These are phyloP conservation scores for Tylopilus sp. DNA, from an alignment of 1,284 basidiomycete species.

Conservation along the genomic window DNA sequence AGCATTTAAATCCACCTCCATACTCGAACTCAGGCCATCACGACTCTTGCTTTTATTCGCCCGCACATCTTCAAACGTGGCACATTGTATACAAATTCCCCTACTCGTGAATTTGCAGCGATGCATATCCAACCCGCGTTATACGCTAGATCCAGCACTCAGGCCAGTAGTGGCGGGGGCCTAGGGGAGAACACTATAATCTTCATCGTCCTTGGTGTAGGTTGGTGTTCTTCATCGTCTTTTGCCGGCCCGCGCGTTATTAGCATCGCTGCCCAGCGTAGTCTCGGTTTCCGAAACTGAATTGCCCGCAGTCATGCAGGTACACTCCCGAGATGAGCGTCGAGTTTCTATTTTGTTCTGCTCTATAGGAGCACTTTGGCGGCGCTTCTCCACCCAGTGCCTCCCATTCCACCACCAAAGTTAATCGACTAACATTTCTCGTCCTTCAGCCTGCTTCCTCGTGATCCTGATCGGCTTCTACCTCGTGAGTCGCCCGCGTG, in stretches of 20 bases:
- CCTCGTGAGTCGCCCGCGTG: slow-evolving; percentile 23
- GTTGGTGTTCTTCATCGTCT: slow-evolving; percentile 18
- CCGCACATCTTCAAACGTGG: neutral
- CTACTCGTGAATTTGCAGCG: neutral
- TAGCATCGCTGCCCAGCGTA: neutral
- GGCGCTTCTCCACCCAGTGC: neutral
- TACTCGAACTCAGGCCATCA: slow-evolving; percentile 1
- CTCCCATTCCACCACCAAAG: neutral
- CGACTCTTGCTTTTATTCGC: slow-evolving; percentile 12
- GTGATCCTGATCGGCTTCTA: slow-evolving; percentile 31
- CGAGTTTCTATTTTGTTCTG: neutral
- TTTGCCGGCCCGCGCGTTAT: neutral
- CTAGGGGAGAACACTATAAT: slow-evolving; percentile 22
- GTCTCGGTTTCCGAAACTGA: slow-evolving; percentile 1
- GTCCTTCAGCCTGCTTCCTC: slow-evolving; percentile 26
- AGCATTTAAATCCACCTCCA: slow-evolving; percentile 21
- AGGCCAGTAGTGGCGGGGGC: neutral
- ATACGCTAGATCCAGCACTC: slow-evolving; percentile 13
- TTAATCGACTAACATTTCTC: slow-evolving; percentile 15
- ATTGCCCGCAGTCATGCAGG: neutral
- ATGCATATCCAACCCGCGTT: slow-evolving; percentile 12
- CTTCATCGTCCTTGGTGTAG: slow-evolving; percentile 28
- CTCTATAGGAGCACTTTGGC: neutral
- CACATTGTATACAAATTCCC: slow-evolving; percentile 2
- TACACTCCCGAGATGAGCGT: neutral